phyloP scores from a whole-genome alignment of 768 basidiomycete species.

The Xerocomus potaroensis region DNA sequence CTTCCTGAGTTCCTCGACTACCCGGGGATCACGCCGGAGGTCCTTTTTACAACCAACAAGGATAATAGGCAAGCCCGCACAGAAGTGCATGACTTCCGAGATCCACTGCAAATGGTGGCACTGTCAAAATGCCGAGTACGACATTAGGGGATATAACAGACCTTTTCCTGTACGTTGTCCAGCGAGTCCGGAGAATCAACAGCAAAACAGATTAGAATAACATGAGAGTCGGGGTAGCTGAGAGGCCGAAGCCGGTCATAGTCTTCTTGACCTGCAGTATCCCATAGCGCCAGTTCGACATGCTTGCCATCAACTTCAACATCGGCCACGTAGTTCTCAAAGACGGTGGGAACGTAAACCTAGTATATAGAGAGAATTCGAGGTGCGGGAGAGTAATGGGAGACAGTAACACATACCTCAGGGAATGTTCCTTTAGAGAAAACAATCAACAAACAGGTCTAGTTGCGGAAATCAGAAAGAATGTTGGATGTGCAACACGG shows the following conservation, averaged over 20 bases:
- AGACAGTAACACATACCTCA: conserved; percentile 51
- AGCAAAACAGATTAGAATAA: conserved; percentile 99
- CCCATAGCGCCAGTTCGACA: conserved; percentile 98
- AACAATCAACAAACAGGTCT: conserved; percentile 94
- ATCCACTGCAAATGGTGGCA: conserved; percentile 69
- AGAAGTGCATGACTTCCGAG: conserved; percentile 98
- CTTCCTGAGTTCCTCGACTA: conserved; percentile 91
- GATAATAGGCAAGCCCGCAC: conserved; percentile 89
- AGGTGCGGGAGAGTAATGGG: not conserved
- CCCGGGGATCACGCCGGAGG: conserved; percentile 86
- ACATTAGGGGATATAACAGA: conserved; percentile 33
- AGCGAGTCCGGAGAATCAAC: conserved; percentile 97
- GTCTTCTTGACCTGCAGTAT: conserved; percentile 99
- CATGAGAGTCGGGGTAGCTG: conserved; percentile 98
- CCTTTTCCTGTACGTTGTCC: conserved; percentile 99
- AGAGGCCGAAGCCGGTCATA: conserved; percentile 96
- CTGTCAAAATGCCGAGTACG: conserved; percentile 8
- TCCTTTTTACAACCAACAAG: conserved; percentile 99
- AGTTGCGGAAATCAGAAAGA: conserved; percentile 19
- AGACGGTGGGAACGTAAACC: conserved; percentile 99
- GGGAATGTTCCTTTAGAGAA: conserved; percentile 97
- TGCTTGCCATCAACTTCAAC: conserved; percentile 98
- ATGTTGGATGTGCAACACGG: conserved; percentile 2
- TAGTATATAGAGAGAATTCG: conserved; percentile 26
- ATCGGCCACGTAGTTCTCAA: conserved; percentile 99